Base-by-base conservation (phyloP, 2,329 filamentous ascomycete genomes). In the Aureobasidium sp. region DNA sequence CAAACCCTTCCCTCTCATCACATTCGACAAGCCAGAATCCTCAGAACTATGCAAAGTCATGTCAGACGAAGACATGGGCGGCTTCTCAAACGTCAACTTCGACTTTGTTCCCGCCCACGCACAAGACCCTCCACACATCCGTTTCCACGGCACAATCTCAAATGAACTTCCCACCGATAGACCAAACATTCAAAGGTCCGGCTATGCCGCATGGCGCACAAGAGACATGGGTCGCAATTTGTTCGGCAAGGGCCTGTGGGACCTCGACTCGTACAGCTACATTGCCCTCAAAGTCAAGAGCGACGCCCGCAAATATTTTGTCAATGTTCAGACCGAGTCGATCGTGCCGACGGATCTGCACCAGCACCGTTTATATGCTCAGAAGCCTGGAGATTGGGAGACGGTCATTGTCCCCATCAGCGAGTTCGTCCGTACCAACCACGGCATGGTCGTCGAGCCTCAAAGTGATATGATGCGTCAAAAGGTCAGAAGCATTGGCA, bases 271-370 rank as follows among this genome's bases (percentile, higher is more conserved):
- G 3, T 97, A 96, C 76, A 78, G 82, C 13, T 97, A 91, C 75
- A 85, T 99, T 10, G 93, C 91, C 0, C 76, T 99, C 70, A 87
- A 92, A 14, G 82, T 99, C 68, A 94, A 91, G 73, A 93, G 90
- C 3, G 94, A 97, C 71, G 92, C 91, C 16, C 82, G 94, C 63
- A 88, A 90, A 69, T 99, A 97, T 78, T 90, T 96, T 62, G 85
- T 99, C 69, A 99, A 99, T 74, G 79, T 99, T 16, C 94, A 97
- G 78, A 96, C 92, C 3, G 93, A 99, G 71, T 90, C 89, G 1
- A 87, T 99, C 61, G 90, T 96, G 51, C 89, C 91, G 11, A 93
- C 91, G n/a, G 94, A 99, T 73, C 81, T 99, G 65, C 94, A 97
- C 74, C 94, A 99, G 73, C 94, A 99, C 74, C 82, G 94, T 54